A percentile compares a stretch with the other conserved stretches of the same genome.
phyloP scores from a whole-genome alignment of 805 yeast genomes.

The Candida chauliodis region DNA sequence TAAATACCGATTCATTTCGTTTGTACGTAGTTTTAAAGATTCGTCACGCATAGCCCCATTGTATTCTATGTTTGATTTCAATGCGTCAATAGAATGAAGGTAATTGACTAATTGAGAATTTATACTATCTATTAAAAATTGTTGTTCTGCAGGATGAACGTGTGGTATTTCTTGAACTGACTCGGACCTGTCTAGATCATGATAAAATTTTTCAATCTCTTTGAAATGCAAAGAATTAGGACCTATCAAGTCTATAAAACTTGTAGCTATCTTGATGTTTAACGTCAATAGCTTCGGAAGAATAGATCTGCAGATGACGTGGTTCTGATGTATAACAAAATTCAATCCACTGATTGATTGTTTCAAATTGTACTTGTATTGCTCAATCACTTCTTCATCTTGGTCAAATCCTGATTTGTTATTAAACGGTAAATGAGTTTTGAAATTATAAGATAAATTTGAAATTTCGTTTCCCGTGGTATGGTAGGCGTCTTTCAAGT shows the following conservation, averaged over 20 bases:
- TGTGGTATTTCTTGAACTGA: slow-evolving; percentile 24
- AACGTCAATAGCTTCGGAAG: slow-evolving; percentile 32
- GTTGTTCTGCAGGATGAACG: slow-evolving; percentile 37
- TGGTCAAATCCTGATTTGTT: slow-evolving; percentile 15
- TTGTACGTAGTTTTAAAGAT: slow-evolving; percentile 29
- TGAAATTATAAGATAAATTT: slow-evolving; percentile 7
- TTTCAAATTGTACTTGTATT: slow-evolving; percentile 43
- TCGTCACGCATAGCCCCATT: slow-evolving; percentile 25
- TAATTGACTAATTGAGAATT: slow-evolving; percentile 27
- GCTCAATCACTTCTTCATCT: slow-evolving; percentile 39
- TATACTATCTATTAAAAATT: slow-evolving; percentile 20
- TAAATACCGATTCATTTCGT: slow-evolving; percentile 37
- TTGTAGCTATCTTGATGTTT: slow-evolving; percentile 25
- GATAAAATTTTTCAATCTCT: slow-evolving; percentile 28
- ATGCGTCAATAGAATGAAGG: slow-evolving; percentile 17
- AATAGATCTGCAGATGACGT: slow-evolving; percentile 18
- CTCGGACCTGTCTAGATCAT: slow-evolving; percentile 26
- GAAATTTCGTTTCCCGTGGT: slow-evolving; percentile 7
- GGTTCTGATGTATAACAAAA: slow-evolving; percentile 29
- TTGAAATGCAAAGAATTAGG: slow-evolving; percentile 31
- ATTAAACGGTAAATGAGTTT: slow-evolving; percentile 10
- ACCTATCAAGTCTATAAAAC: slow-evolving; percentile 31
- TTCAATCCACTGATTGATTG: slow-evolving; percentile 42
- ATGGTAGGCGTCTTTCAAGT: slow-evolving; percentile 10
- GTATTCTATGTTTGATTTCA: slow-evolving; percentile 15